phyloP scores from a whole-genome alignment of 352 stramenopile genomes.

The Albugo candida region DNA sequence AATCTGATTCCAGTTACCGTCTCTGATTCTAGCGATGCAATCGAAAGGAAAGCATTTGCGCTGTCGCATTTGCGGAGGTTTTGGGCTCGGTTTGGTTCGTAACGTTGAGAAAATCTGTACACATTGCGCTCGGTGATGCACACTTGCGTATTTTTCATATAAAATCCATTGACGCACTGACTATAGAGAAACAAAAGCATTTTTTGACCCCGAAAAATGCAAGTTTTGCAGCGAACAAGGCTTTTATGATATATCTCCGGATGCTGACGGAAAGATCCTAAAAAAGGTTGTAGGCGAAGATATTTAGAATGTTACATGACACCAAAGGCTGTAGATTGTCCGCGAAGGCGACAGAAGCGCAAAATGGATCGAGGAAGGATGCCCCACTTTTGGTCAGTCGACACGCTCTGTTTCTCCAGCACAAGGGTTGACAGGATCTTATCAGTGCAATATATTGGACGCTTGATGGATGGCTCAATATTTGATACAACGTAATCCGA shows the following conservation, averaged over 20 bases:
- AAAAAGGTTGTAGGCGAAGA: constrained; percentile 32
- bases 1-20: too few species aligned
- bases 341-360: constrained; percentile 26
- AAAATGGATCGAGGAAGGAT: constrained; percentile 53
- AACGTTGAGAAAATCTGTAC: constrained; percentile 52
- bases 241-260: constrained; percentile 65
- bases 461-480: constrained; percentile 64
- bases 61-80: constrained; percentile 34
- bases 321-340: constrained; percentile 17
- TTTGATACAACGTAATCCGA: constrained; percentile 58
- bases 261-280: constrained; percentile 46
- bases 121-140: constrained; percentile 38
- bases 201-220: constrained; percentile 58
- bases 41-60: too few species aligned
- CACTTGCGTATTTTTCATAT: background rate
- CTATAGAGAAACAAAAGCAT: constrained; percentile 29
- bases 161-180: background rate
- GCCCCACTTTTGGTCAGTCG: constrained; percentile 33
- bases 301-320: background rate
- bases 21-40: too few species aligned
- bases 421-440: background rate
- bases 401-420: constrained; percentile 6
- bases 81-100: constrained; percentile 39
- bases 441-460: constrained; percentile 66
- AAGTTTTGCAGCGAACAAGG: constrained; percentile 44